A percentile compares a stretch with the other conserved stretches of the same genome.
phyloP scores from a whole-genome alignment of 2,329 filamentous ascomycete species.

The Fusarium tuaranense region DNA sequence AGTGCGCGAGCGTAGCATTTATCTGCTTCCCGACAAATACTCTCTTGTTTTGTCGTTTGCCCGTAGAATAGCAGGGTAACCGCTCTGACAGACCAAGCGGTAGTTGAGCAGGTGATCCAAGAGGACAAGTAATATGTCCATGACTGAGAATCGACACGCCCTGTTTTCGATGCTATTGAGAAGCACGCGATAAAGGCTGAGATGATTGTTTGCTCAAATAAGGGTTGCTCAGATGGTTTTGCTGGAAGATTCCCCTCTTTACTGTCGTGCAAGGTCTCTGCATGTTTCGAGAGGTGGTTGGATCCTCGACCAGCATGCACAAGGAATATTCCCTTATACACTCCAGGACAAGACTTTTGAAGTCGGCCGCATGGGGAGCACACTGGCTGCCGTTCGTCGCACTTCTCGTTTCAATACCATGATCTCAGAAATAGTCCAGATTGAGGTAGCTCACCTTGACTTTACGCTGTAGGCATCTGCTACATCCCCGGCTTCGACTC shows the following conservation, averaged over 20 bases:
- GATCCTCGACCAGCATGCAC: neutral
- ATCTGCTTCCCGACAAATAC: neutral
- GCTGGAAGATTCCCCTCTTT: accelerated
- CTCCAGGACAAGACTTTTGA: neutral
- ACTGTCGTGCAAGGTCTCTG: accelerated
- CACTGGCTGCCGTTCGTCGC: neutral
- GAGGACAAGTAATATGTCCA: neutral
- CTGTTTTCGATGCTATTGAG: neutral
- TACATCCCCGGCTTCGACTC: neutral
- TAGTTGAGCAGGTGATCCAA: neutral
- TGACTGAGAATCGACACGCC: too few relatives aligned
- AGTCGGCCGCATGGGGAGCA: neutral
- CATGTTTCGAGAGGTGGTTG: neutral
- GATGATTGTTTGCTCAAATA: neutral
- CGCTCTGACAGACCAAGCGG: neutral
- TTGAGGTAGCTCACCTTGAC: neutral
- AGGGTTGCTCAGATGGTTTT: neutral
- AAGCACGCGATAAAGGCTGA: neutral
- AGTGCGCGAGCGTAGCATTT: neutral
- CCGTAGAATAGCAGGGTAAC: neutral
- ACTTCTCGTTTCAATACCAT: neutral
- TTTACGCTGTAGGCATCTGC: neutral
- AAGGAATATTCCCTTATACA: neutral
- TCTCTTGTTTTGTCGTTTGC: neutral
- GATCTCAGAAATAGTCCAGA: too few relatives aligned